Conservation (phyloP, 768 basidiomycete species). For the Leucocoprinus birnbaumii region DNA sequence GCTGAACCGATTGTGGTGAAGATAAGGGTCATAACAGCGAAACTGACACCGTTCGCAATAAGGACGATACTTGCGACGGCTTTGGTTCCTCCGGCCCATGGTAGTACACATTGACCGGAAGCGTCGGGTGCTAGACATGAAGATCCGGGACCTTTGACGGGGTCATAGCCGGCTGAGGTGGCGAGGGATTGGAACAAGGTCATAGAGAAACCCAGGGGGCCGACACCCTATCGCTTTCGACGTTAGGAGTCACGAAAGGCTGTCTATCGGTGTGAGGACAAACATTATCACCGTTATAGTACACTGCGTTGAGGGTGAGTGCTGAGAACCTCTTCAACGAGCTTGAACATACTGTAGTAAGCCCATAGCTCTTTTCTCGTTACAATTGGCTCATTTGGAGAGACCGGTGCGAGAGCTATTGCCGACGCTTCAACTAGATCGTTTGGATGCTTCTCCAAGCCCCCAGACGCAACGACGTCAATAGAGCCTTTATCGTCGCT, state of each 20-base stretch:
- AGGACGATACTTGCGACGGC: constrained; percentile 75
- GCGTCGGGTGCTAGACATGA: constrained; percentile 55
- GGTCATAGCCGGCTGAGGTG: constrained; percentile 72
- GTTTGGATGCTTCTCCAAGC: neutral
- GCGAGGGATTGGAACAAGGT: constrained; percentile 75
- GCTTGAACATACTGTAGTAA: constrained; percentile 71
- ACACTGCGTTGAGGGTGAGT: constrained; percentile 43
- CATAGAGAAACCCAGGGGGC: constrained; percentile 65
- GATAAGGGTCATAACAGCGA: constrained; percentile 77
- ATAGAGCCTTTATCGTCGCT: constrained; percentile 7
- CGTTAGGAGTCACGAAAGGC: neutral
- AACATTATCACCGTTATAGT: constrained; percentile 81
- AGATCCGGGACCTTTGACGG: constrained; percentile 64
- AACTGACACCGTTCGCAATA: constrained; percentile 72
- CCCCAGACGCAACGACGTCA: neutral
- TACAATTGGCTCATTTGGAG: constrained; percentile 61
- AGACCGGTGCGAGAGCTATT: neutral
- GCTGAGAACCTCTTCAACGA: no score
- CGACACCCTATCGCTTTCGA: constrained; percentile 50
- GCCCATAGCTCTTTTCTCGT: constrained; percentile 76
- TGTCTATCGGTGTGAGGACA: constrained; percentile 11
- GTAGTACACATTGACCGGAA: constrained; percentile 75
- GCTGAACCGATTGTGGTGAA: constrained; percentile 80
- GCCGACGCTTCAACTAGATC: neutral
- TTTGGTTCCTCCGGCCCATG: constrained; percentile 74